These are phyloP conservation scores for Aphanomyces euteiches DNA, from an alignment of 352 stramenopile genomes.

Conservation along the genomic window DNA sequence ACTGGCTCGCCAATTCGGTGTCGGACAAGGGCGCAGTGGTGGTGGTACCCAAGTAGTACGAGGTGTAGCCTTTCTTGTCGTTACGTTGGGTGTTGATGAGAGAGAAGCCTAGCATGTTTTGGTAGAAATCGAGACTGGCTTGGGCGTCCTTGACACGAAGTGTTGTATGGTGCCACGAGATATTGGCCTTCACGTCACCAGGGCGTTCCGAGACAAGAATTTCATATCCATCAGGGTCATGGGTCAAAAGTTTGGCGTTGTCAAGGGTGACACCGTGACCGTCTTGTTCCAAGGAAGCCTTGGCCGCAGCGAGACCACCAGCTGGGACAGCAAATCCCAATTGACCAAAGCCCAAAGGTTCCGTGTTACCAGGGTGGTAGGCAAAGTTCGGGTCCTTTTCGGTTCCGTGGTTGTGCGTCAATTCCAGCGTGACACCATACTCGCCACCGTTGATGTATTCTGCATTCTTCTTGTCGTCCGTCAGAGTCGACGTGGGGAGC, in stretches of 20 bases:
- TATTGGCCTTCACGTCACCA: neutral
- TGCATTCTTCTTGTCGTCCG: conserved; percentile 32
- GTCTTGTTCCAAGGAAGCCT: conserved; percentile 3
- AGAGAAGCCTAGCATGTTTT: conserved; percentile 20
- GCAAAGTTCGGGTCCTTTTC: conserved; percentile 67
- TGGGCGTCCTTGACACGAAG: conserved; percentile 25
- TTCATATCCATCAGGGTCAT: conserved; percentile 24
- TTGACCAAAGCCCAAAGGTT: conserved; percentile 26
- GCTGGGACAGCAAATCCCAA: conserved; percentile 25
- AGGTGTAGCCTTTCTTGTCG: conserved; percentile 20
- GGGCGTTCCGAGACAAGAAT: conserved; percentile 15
- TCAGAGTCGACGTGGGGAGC: conserved; percentile 33
- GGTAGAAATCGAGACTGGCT: conserved; percentile 29
- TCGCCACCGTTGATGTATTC: conserved; percentile 35
- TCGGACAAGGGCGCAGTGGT: neutral
- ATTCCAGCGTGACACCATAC: conserved; percentile 56
- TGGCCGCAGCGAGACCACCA: neutral
- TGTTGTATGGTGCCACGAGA: conserved; percentile 28
- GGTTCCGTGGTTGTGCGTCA: conserved; percentile 91
- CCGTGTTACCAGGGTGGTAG: conserved; percentile 29
- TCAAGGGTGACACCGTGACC: neutral
- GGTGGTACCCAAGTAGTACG: conserved; percentile 29
- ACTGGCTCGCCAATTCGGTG: neutral
- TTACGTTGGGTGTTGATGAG: conserved; percentile 27
- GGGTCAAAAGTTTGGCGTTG: conserved; percentile 7